These are phyloP conservation scores for Fusarium secorum DNA, from an alignment of 2,329 filamentous ascomycete species.

Conservation along the genomic window DNA sequence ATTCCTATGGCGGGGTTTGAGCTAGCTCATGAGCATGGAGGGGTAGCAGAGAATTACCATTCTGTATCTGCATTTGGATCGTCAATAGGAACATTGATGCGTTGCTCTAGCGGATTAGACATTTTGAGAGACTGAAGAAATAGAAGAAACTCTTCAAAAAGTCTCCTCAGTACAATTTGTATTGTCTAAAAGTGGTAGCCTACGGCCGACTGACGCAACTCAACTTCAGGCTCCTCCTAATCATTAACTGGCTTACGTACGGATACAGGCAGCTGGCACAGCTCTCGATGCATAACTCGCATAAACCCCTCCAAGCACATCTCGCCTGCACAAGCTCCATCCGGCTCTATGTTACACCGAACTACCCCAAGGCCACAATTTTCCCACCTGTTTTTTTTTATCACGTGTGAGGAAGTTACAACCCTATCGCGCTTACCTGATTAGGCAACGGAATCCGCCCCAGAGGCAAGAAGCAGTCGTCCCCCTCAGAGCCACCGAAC, in stretches of 20 bases:
- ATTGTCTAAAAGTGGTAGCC: constrained; percentile 22
- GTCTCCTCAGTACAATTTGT: not conserved
- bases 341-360: constrained; percentile 38
- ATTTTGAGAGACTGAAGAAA: constrained; percentile 49
- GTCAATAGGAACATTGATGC: constrained; percentile 84
- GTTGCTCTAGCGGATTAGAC: constrained; percentile 69
- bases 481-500: constrained; percentile 53
- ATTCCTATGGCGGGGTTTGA: constrained; percentile 71
- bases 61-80: constrained; percentile 97
- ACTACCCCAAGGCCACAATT: constrained; percentile 9
- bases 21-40: constrained; percentile 27
- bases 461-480: constrained; percentile 46
- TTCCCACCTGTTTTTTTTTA: not conserved
- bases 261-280: not conserved
- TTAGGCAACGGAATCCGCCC: constrained; percentile 50
- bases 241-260: constrained; percentile 25
- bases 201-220: constrained; percentile 16
- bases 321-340: constrained; percentile 28
- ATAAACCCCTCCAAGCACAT: constrained; percentile 25
- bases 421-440: constrained; percentile 45
- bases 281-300: constrained; percentile 34
- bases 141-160: not conserved
- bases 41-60: constrained; percentile 68
- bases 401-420: constrained; percentile 52
- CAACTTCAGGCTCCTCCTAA: constrained; percentile 6